Evolutionary conservation across 2,329 filamentous ascomycete genomes (phyloP).

Genomic region (Fusarium globosum): DNA sequence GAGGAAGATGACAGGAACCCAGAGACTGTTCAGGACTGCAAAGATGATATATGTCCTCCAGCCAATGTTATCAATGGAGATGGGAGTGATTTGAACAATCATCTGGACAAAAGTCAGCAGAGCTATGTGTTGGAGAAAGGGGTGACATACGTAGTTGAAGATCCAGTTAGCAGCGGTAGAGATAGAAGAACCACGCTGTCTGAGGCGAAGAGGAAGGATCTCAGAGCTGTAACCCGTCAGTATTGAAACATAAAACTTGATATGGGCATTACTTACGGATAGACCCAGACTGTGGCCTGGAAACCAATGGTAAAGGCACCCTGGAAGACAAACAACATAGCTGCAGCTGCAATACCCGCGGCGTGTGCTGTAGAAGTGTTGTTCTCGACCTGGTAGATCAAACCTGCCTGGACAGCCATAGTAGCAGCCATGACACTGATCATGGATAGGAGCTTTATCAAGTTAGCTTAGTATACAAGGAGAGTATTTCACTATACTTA

Average conservation of each 20-base stretch:
- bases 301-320: constrained; percentile 55
- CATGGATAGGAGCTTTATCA: constrained; percentile 51
- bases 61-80: constrained; percentile 53
- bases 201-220: constrained; percentile 47
- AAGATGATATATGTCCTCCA: constrained; percentile 64
- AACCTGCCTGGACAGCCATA: constrained; percentile 54
- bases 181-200: constrained; percentile 48
- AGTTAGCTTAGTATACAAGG: neutral
- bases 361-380: constrained; percentile 46
- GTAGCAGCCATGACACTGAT: constrained; percentile 54
- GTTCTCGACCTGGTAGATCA: constrained; percentile 55
- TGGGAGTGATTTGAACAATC: constrained; percentile 37
- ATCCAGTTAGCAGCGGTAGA: constrained; percentile 51
- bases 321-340: constrained; percentile 56
- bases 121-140: rapidly evolving
- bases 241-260: rapidly evolving
- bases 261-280: constrained; percentile 29
- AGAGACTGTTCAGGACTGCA: constrained; percentile 53
- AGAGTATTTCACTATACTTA: neutral
- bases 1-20: constrained; percentile 50
- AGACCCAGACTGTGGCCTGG: constrained; percentile 51
- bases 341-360: constrained; percentile 53
- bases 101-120: neutral
- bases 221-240: constrained; percentile 41
- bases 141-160: constrained; percentile 47